Evolutionary conservation across 257 asterid genomes (phyloP), one percentile per base, ranked within the genome.

Genomic region (Solanum sejunctum): DNA sequence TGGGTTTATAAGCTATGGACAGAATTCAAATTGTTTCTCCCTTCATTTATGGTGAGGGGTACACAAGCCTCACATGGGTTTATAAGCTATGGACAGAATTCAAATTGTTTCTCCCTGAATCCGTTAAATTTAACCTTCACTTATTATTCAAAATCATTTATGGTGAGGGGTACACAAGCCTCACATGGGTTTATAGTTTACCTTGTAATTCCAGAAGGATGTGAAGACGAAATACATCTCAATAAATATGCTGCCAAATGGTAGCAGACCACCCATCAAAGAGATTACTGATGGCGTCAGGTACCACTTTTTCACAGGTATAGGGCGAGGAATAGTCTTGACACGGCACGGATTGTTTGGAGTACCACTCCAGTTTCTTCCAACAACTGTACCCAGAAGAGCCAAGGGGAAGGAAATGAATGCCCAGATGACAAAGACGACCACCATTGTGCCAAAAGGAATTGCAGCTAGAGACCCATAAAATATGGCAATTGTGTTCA

Each of bases 231-330:
- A 92, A 81, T 92, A 92, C 95, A 92, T 92, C 88, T 92, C 95
- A 55, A 92, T 92, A 85, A 92, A 92, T 81, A 92, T 92, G 84
- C 95, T 91, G 78, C 95, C 95, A 71, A 92, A 91, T 55, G 95
- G 95, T 77, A 92, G 90, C 87, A 92, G 84, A 60, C 95, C 95
- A 64, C 95, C 95, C 95, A 92, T 92, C 87, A 92, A 81, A 52
- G 95, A 92, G 80, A 92, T 87, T 45, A 92, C 89, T 41, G 92
- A 91, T 23, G 95, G 93, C 2, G 91, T 90, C 85, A 92, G 85
- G 84, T 92, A 91, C 97, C 94, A 93, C 84, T 91, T 93, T 87
- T 92, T 96, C 91, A 93, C 98, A 7, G 99, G 99, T 67, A 96
- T 95, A 55, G 98, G 99, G 73, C 94, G 91, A 47, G 95, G 95